phyloP scores from a whole-genome alignment of 805 yeast species.

The Pichia rugopelliculosa region DNA sequence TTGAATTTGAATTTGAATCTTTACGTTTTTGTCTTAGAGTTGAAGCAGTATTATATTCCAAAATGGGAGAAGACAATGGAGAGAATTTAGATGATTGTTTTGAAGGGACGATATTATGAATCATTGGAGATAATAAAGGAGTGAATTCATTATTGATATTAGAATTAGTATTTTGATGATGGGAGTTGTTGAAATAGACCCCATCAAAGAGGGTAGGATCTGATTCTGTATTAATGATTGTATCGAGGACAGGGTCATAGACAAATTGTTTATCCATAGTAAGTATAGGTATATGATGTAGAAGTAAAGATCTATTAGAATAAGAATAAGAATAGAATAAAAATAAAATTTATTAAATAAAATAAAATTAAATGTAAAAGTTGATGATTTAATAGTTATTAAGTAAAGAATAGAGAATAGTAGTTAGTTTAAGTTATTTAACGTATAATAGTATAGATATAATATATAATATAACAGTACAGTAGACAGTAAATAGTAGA shows the following conservation, averaged over 20 bases:
- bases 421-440: too few relatives aligned
- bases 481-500: too few relatives aligned
- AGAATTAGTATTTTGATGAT: background rate
- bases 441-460: too few relatives aligned
- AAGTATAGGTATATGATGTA: too few relatives aligned
- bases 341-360: too few relatives aligned
- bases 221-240: background rate
- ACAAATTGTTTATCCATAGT: background rate
- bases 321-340: too few relatives aligned
- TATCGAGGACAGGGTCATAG: background rate
- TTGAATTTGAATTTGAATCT: constrained; percentile 8
- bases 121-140: constrained; percentile 67
- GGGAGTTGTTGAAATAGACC: background rate
- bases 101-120: constrained; percentile 17
- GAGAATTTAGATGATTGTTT: constrained; percentile 22
- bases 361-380: too few relatives aligned
- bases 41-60: constrained; percentile 26
- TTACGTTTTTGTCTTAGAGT: constrained; percentile 19
- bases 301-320: too few relatives aligned
- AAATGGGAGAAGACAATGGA: constrained; percentile 64
- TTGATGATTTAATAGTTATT: too few relatives aligned
- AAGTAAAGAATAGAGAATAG: too few relatives aligned
- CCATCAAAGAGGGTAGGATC: background rate
- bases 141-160: constrained; percentile 35
- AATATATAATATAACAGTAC: too few relatives aligned